These are phyloP conservation scores for Tuber calosporum DNA, from an alignment of 495 filamentous ascomycete species.

Conservation along the genomic window DNA sequence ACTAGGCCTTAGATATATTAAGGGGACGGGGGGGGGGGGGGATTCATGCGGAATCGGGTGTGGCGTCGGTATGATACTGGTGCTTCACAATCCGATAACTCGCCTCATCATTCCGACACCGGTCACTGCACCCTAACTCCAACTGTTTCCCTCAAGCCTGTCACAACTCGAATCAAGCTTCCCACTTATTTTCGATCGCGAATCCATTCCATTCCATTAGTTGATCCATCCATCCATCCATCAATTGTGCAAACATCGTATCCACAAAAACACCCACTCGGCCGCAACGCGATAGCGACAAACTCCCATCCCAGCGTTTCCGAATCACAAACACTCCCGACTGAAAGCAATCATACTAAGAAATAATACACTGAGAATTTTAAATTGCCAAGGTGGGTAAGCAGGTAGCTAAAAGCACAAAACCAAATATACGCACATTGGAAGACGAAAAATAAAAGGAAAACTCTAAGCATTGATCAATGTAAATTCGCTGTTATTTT, in stretches of 20 bases:
- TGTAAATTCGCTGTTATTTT: constrained; percentile 8
- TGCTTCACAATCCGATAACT: background rate
- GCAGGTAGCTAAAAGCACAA: background rate
- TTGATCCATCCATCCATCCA: background rate
- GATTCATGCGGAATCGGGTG: background rate
- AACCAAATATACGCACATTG: background rate
- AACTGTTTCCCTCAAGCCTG: background rate
- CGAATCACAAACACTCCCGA: background rate
- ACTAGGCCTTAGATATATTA: background rate
- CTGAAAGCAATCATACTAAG: background rate
- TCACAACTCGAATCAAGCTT: background rate
- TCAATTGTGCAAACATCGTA: background rate
- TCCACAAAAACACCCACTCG: background rate
- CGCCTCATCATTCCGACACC: background rate
- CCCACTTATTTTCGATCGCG: background rate
- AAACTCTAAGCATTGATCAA: background rate
- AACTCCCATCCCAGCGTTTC: background rate
- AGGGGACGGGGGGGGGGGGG: background rate
- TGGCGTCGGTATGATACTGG: background rate
- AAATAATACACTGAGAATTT: background rate
- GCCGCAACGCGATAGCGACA: background rate
- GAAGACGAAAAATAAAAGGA: background rate
- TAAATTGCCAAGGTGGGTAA: background rate
- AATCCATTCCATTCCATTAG: background rate
- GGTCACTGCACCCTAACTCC: background rate